These are phyloP conservation scores for Phoma sp. DNA, from an alignment of 2,329 filamentous ascomycete species.

Conservation along the genomic window DNA sequence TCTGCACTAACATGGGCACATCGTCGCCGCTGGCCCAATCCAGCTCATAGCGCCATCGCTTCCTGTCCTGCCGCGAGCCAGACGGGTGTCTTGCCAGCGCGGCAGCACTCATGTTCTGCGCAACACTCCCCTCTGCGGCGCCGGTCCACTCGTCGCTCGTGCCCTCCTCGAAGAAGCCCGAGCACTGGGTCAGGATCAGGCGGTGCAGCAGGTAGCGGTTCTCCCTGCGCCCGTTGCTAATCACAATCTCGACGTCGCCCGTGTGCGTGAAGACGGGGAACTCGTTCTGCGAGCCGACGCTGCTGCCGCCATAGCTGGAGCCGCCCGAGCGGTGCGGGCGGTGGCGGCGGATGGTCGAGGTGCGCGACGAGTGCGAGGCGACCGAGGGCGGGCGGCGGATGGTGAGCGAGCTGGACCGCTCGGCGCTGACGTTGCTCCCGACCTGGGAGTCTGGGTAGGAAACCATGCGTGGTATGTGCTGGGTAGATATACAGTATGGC, in stretches of 20 bases:
- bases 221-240: slow-evolving; percentile 73
- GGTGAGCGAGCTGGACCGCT: slow-evolving; percentile 59
- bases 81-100: slow-evolving; percentile 53
- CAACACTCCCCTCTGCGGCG: slow-evolving; percentile 40
- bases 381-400: slow-evolving; percentile 69
- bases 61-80: slow-evolving; percentile 56
- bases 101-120: slow-evolving; percentile 32
- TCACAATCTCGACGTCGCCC: slow-evolving; percentile 89
- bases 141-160: slow-evolving; percentile 80
- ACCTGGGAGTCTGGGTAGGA: slow-evolving; percentile 64
- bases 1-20: slow-evolving; percentile 87
- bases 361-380: slow-evolving; percentile 63
- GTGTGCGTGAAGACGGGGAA: slow-evolving; percentile 91
- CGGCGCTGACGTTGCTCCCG: slow-evolving; percentile 45
- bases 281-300: slow-evolving; percentile 80
- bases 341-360: slow-evolving; percentile 46
- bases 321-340: slow-evolving; percentile 79
- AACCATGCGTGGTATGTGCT: slow-evolving; percentile 59
- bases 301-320: slow-evolving; percentile 76
- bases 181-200: slow-evolving; percentile 87
- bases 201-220: slow-evolving; percentile 87
- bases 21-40: slow-evolving; percentile 77
- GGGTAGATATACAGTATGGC: slow-evolving; percentile 1
- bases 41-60: slow-evolving; percentile 86
- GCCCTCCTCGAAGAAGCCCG: slow-evolving; percentile 90